These are phyloP conservation scores for Lanmaoa rubissima DNA, from an alignment of 768 basidiomycete species.

Conservation along the genomic window DNA sequence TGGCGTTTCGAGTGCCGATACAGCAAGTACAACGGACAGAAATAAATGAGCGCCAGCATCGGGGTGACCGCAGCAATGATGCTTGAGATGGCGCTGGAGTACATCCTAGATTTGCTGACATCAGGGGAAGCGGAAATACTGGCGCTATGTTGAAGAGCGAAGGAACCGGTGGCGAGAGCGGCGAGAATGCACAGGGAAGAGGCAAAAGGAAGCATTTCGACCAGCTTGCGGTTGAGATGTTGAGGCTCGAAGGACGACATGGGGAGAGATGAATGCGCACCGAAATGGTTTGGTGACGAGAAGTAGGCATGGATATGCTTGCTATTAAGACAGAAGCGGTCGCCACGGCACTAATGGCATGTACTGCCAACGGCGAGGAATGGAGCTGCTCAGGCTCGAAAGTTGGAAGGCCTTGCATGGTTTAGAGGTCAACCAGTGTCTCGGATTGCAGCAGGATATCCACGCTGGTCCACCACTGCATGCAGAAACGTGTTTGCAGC, in stretches of 20 bases:
- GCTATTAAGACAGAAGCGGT: slow-evolving; percentile 33
- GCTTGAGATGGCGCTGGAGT: slow-evolving; percentile 36
- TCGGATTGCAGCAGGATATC: slow-evolving; percentile 14
- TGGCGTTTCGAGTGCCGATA: slow-evolving; percentile 45
- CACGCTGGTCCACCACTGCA: slow-evolving; percentile 25
- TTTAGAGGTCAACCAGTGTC: slow-evolving; percentile 24
- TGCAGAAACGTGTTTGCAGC: slow-evolving; percentile 33
- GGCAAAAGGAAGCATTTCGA: slow-evolving; percentile 38
- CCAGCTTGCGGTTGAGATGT: slow-evolving; percentile 28
- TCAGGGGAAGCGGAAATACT: slow-evolving; percentile 18
- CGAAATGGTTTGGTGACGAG: slow-evolving; percentile 30
- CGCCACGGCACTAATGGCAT: slow-evolving; percentile 31
- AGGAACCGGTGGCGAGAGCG: slow-evolving; percentile 32
- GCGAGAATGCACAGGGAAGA: slow-evolving; percentile 35
- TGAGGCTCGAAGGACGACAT: slow-evolving; percentile 15
- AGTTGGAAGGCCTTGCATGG: slow-evolving; percentile 33
- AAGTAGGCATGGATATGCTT: slow-evolving; percentile 27
- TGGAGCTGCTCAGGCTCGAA: slow-evolving; percentile 27
- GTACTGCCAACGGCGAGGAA: slow-evolving; percentile 29
- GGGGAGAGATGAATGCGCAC: slow-evolving; percentile 21
- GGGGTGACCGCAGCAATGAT: slow-evolving; percentile 36
- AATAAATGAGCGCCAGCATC: slow-evolving; percentile 43
- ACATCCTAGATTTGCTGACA: slow-evolving; percentile 30
- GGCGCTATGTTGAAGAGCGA: slow-evolving; percentile 27
- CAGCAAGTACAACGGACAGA: slow-evolving; percentile 49